Base-by-base conservation (phyloP, 2,329 filamentous ascomycete species). In the Penicillium sp. region DNA sequence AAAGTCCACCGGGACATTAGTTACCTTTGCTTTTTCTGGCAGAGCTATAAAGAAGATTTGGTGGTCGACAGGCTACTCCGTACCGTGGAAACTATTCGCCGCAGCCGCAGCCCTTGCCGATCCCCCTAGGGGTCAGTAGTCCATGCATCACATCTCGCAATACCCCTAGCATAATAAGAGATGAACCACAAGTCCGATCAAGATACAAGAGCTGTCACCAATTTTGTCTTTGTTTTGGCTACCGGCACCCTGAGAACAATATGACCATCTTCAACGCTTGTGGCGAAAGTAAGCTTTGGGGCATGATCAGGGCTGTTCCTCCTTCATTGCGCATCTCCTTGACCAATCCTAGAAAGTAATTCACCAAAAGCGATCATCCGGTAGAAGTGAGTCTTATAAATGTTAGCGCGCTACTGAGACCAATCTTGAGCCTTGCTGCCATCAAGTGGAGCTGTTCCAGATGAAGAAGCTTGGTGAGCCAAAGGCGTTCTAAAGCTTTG, bases 121-220 rank as follows among this genome's bases (percentile, higher is more conserved):
- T 22, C 33, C 46, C 45, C 38, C 52, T 40, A 43, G 52, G 38
- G 46, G 26, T 10, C 13, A 28, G 8, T 54, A 42, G 60, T 60
- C 56, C 35, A 57, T 63, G 58, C 57, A 53, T 43, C 48, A 30
- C 40, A 58, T 37, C 40, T 13, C 26, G 25, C 35, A 16, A 3
- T 26, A 62, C 57, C 64, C 61, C 61, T 65, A 52, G 55, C 64
- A 59, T 62, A 30, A 59, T 62, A 30, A 11, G 38, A 52, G 6
- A 30, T 46, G 51, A 53, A 16, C 13, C 22, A 6, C 11, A 46
- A 16, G 16, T 6, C 1, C 13, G 13, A 26, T 4, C 16, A n/a
- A 22, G 6, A 25, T 11, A 45, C 43, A 10, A 60, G 19, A 37
- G 13, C 13, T 13, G 13, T 13, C 14, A 11, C 35, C 13, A 13